Conservation (phyloP, 23 red algal genomes). For the Chondrus crispus region DNA sequence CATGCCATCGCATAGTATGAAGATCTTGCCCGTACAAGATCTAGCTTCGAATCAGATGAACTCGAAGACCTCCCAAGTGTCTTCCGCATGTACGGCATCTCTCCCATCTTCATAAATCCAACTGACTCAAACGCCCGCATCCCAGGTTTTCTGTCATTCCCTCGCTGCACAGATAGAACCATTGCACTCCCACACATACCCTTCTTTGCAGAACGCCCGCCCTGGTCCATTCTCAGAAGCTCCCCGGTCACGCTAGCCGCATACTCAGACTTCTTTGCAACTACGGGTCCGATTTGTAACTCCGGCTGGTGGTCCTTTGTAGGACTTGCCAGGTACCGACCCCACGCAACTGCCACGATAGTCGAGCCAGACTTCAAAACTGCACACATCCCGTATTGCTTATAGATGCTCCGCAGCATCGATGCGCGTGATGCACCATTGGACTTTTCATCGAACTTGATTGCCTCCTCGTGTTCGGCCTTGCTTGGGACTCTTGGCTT, state of each 20-base stretch:
- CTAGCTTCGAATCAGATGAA: background rate
- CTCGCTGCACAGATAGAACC: background rate
- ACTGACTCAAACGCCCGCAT: background rate
- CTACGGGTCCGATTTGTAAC: background rate
- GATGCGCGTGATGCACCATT: background rate
- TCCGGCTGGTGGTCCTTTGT: background rate
- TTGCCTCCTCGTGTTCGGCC: background rate
- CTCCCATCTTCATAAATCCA: background rate
- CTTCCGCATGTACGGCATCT: background rate
- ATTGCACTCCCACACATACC: background rate
- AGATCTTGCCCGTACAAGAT: background rate
- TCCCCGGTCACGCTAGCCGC: background rate
- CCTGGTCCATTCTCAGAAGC: background rate
- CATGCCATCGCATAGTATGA: background rate
- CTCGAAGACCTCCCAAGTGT: background rate
- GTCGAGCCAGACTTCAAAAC: background rate
- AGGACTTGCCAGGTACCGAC: background rate
- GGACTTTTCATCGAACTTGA: background rate
- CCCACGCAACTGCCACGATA: background rate
- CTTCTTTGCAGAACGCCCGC: no score
- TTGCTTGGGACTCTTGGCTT: background rate
- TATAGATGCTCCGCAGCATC: background rate
- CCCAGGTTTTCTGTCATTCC: background rate
- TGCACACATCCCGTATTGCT: background rate
- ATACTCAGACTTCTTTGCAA: background rate